A percentile compares a stretch with the other conserved stretches of the same genome.
Evolutionary conservation across 345 rosid species (phyloP).

Genomic region (Melaleuca alternifolia): DNA sequence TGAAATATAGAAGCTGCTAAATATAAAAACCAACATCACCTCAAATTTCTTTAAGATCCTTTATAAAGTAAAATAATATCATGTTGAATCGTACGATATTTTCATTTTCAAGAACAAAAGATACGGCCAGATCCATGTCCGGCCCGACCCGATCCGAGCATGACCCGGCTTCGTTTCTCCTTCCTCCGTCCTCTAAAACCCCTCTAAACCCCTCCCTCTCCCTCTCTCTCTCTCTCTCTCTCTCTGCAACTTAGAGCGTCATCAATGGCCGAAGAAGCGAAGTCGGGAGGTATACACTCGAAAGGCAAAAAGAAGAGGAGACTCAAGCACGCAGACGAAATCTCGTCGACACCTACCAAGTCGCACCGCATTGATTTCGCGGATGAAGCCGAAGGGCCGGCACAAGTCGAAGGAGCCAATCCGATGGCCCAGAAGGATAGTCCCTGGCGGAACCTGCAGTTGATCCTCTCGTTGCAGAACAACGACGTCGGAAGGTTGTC

Average conservation of each 20-base stretch:
- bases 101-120: too few species aligned
- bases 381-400: neutral
- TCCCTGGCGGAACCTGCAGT: conserved; percentile 72
- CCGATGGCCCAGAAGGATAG: conserved; percentile 15
- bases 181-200: too few species aligned
- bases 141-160: too few species aligned
- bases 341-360: conserved; percentile 10
- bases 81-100: too few species aligned
- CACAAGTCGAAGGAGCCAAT: conserved; percentile 1
- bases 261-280: neutral
- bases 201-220: too few species aligned
- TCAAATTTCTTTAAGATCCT: too few species aligned
- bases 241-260: conserved; percentile 5
- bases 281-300: neutral
- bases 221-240: neutral
- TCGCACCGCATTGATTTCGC: conserved; percentile 10
- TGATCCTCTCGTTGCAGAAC: conserved; percentile 46
- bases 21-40: too few species aligned
- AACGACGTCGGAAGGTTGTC: conserved; percentile 39
- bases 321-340: conserved; percentile 6
- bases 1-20: too few species aligned
- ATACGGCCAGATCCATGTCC: too few species aligned
- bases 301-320: conserved; percentile 34
- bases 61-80: too few species aligned
- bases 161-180: too few species aligned